phyloP scores from a whole-genome alignment of 2,329 filamentous ascomycete species.

The Ilyonectria robusta region DNA sequence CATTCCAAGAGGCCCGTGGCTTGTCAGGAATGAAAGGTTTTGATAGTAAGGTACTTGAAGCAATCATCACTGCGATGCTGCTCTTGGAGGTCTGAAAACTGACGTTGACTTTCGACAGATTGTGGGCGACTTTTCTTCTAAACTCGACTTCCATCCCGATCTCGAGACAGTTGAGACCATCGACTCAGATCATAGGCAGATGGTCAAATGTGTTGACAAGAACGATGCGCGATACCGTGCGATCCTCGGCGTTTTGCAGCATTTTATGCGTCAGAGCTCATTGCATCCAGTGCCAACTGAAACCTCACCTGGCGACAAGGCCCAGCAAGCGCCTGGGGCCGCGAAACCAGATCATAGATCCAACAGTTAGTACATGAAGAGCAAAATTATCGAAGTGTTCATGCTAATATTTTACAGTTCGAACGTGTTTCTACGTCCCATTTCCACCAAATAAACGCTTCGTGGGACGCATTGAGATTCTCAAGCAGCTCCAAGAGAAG shows the following conservation, averaged over 20 bases:
- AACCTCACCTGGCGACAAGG: background rate
- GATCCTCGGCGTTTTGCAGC: slow-evolving; percentile 5
- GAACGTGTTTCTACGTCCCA: background rate
- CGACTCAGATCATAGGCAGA: slow-evolving; percentile 57
- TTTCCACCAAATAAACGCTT: background rate
- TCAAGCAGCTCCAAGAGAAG: background rate
- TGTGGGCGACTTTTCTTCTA: slow-evolving; percentile 56
- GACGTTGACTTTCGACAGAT: background rate
- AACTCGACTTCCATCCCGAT: slow-evolving; percentile 50
- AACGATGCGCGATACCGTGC: slow-evolving; percentile 49
- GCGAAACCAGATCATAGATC: background rate
- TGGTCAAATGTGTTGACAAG: slow-evolving; percentile 50
- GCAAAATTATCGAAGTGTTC: background rate
- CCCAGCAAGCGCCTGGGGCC: background rate
- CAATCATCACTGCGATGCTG: background rate
- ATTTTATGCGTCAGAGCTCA: background rate
- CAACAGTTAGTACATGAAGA: background rate
- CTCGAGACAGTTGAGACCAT: slow-evolving; percentile 56
- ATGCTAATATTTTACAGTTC: background rate
- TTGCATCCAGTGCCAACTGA: too few species aligned
- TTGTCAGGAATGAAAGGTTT: slow-evolving; percentile 53
- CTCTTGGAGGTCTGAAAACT: too few species aligned
- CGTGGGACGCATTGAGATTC: background rate
- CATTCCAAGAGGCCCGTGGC: slow-evolving; percentile 55
- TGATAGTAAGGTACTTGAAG: slow-evolving; percentile 24